Conservation (phyloP, 1,139 yeast species). For the Sugiyamaella neomexicana region DNA sequence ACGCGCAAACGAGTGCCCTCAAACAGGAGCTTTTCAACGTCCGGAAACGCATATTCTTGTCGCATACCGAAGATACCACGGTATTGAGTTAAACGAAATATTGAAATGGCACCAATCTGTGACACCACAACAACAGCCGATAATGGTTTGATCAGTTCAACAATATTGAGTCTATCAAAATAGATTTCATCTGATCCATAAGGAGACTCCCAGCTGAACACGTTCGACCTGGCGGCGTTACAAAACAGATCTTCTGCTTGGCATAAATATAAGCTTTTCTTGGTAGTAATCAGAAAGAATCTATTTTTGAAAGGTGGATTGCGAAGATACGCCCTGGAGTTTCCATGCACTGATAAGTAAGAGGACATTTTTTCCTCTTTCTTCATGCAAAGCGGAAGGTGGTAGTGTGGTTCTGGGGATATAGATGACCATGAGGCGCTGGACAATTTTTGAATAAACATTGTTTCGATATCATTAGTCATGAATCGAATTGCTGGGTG, state of each 20-base stretch:
- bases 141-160: constrained; percentile 53
- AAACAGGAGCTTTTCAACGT: constrained; percentile 25
- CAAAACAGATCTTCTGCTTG: constrained; percentile 53
- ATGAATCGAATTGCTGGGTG: constrained; percentile 27
- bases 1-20: constrained; percentile 24
- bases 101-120: constrained; percentile 59
- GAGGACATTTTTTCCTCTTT: constrained; percentile 21
- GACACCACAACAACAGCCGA: constrained; percentile 55
- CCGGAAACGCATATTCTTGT: constrained; percentile 55
- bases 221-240: constrained; percentile 49
- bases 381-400: constrained; percentile 23
- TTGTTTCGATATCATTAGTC: constrained; percentile 29
- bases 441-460: constrained; percentile 21
- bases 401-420: constrained; percentile 24
- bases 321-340: constrained; percentile 35
- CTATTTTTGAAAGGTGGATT: constrained; percentile 50
- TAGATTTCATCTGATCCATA: constrained; percentile 43
- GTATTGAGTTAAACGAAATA: constrained; percentile 57
- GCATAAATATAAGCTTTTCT: constrained; percentile 43
- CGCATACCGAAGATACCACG: constrained; percentile 60
- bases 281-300: constrained; percentile 47
- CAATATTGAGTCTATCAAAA: constrained; percentile 57
- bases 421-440: constrained; percentile 21
- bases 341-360: constrained; percentile 13
- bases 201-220: constrained; percentile 46